Evolutionary conservation across 495 filamentous ascomycete genomes (phyloP), one percentile per base, ranked within the genome.

Genomic region (Venustampulla echinocandica): DNA sequence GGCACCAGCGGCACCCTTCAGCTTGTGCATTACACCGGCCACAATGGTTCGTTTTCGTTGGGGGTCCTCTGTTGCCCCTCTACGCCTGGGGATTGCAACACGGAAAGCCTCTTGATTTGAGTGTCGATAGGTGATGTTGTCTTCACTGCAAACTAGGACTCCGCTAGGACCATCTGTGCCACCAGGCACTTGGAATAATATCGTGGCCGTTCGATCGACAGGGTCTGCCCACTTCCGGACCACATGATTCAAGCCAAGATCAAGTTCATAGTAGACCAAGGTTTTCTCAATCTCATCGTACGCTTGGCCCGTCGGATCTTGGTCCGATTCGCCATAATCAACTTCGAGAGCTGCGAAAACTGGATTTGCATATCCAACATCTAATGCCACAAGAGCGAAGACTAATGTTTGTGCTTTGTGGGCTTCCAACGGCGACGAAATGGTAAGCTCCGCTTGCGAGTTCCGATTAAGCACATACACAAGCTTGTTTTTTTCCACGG

Each of bases 381-480:
- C 93, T 44, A 99, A 63, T 1, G 84, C 85, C 9, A 82, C 81
- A 53, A 97, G 65, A 7, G 85, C 85, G 49, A 95, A 88, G 13
- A 96, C 88, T 42, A 97, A 62, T 1, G 87, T 92, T 44, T 94
- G 89, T n/a, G 87, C 79, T 63, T 89, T 93, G 65, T 97, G 92
- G 4, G 93, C 93, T 66, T 97, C 93, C n/a, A 97, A 70, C 1
- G 93, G 90, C 13, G 90, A 96, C 4, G 93, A 99, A 30, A 97
- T 97, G 20, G 88, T 92, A 58, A 97, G 75, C 61, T 95, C 88
- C 24, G 86, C 88, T 66, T 95, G 86, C 28, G 88, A 77, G 66
- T 95, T 94, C 30, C 93, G 84, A 68, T 96, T 96, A 44, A 99
- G 74, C 59, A 97, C 90, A 65, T 97, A 99, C 60, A 97, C 93